Evolutionary conservation across 305 asterid species (phyloP).

Genomic region (Rubia occidens): DNA sequence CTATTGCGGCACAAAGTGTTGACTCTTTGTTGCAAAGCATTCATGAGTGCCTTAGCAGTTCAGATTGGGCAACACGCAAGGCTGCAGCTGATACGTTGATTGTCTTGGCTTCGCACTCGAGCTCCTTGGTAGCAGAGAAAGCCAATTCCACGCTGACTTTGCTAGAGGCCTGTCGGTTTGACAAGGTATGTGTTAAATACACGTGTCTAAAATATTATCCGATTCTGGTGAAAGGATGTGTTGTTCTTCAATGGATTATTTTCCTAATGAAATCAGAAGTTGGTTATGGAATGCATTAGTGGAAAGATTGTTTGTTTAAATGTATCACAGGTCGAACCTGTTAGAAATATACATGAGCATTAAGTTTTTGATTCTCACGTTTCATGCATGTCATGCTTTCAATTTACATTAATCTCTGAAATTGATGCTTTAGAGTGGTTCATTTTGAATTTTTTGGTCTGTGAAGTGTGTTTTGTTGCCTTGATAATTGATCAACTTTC

Average conservation of each 20-base stretch:
- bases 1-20: constrained; percentile 70
- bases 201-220: neutral
- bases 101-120: constrained; percentile 50
- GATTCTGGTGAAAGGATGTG: neutral
- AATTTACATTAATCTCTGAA: neutral
- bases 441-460: neutral
- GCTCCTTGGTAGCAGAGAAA: constrained; percentile 51
- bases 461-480: neutral
- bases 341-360: neutral
- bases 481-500: neutral
- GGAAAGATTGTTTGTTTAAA: neutral
- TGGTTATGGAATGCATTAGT: neutral
- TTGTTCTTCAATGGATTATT: neutral
- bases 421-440: neutral
- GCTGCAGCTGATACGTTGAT: constrained; percentile 90
- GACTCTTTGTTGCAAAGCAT: constrained; percentile 72
- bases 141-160: constrained; percentile 63
- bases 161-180: constrained; percentile 91
- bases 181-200: constrained; percentile 47
- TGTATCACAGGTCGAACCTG: neutral
- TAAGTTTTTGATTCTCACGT: neutral
- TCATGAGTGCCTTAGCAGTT: constrained; percentile 68
- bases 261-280: neutral
- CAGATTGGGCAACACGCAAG: constrained; percentile 96
- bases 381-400: neutral